A percentile compares a stretch with the other conserved stretches of the same genome.
phyloP scores from a whole-genome alignment of 345 rosid genomes.

The Citrus unshiu region DNA sequence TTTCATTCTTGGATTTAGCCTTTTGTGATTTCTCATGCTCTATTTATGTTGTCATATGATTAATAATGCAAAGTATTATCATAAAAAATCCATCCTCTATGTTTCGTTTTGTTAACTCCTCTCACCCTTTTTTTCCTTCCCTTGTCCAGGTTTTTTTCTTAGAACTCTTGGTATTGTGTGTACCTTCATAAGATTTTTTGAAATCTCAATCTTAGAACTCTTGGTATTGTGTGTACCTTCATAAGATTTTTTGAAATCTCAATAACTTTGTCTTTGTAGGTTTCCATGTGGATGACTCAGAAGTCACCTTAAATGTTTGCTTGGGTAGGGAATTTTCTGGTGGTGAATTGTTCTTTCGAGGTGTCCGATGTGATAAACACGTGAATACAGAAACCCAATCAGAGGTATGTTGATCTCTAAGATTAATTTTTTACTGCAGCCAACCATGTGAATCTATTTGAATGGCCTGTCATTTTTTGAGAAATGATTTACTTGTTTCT shows the following conservation, averaged over 20 bases:
- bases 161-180: not conserved
- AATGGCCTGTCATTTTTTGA: not conserved
- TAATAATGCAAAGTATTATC: not conserved
- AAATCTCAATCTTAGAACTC: not conserved
- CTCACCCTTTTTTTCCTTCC: not conserved
- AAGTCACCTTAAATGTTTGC: slow-evolving; percentile 87
- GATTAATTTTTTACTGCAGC: not conserved
- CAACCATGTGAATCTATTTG: not conserved
- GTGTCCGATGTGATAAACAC: slow-evolving; percentile 83
- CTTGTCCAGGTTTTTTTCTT: not conserved
- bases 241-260: slow-evolving; percentile 11
- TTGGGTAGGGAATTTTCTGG: slow-evolving; percentile 88
- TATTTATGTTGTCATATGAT: not conserved
- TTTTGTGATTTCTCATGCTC: not conserved
- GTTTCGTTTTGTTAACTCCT: not conserved
- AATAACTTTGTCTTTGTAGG: slow-evolving; percentile 41
- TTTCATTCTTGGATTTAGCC: not conserved
- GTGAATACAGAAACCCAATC: slow-evolving; percentile 58
- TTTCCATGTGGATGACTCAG: slow-evolving; percentile 97
- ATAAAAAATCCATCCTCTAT: not conserved
- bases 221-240: not conserved
- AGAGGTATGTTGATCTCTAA: slow-evolving; percentile 50
- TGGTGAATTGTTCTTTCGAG: slow-evolving; percentile 89
- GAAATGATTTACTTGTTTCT: not conserved
- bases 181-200: slow-evolving; percentile 11